Base-by-base conservation (phyloP, 2,329 filamentous ascomycete genomes). In the Alternaria infectoria region DNA sequence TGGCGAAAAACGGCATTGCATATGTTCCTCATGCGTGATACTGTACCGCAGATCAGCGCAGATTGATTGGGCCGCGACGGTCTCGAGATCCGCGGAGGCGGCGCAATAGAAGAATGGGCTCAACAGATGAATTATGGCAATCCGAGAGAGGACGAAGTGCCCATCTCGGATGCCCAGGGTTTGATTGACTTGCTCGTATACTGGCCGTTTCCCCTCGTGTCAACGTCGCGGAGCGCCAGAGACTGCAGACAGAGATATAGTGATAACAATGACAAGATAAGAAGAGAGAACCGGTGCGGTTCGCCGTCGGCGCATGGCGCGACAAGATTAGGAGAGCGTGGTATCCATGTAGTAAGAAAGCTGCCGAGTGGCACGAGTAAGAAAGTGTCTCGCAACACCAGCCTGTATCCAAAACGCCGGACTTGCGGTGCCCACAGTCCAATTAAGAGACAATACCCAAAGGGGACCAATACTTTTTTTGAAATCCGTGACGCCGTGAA, bases 391-490 rank as follows among this genome's bases (percentile, higher is more conserved):
- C 71, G 70, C 74, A 78, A 75, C 73, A 76, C 74, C 74, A 70
- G 69, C 72, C 73, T 73, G 70, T 75, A 74, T 72, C 68, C 68
- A 68, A 77, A 80, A 81, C 78, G 77, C 79, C 79, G 69, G 76
- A 74, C 74, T 71, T 73, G 69, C 68, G 65, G 68, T 55, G 67
- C 71, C 73, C 73, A 69, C 62, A 58, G 60, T 64, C 59, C 67
- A 67, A 66, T 69, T 67, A 67, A 68, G 70, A 64, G 65, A 70
- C 71, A 74, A 78, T 77, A 76, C 76, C 77, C 68, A 61, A 72
- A 71, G 63, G 78, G 79, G 77, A 76, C 79, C 77, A 74, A 72
- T 77, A 77, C 76, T 77, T 79, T 74, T 74, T 62, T 76, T 79
- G 74, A 59, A 62, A 72, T 65, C 78, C 74, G 68, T 76, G 76